Base-by-base conservation (phyloP, 2,329 filamentous ascomycete genomes). In the Epichloe baconii region DNA sequence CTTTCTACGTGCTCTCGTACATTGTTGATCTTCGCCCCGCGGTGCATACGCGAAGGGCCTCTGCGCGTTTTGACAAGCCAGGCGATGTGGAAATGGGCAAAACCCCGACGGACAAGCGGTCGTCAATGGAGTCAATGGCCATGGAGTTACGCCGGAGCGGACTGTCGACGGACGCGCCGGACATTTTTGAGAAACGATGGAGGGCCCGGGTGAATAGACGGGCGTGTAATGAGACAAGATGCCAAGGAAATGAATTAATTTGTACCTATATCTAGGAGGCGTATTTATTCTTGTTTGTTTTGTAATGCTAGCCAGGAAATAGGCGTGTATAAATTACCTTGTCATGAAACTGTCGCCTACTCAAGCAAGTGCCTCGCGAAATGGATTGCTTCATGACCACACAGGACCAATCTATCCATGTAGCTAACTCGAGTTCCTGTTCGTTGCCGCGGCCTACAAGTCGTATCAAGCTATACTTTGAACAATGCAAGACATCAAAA, bases 1-100 rank as follows among this genome's bases (percentile, higher is more conserved):
- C 86, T 49, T 85, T 90, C 62, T 97, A 95, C 70, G 76, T 94
- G 54, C 77, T 91, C 55, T 88, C 85, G 54, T 97, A 95, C 72
- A 77, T 85, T 61, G 76, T 96, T 64, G 91, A 98, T 69, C 80
- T 98, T 47, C 76, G 86, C 56, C 93, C 93, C 0, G 87, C 88
- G 11, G 73, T 85, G 2, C 73, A 77, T 55, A 85, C 81, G 11
- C 79, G 76, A 52, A 47, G 52, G 6, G 61, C 52, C 21, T 52
- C 55, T 19, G 51, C 58, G 17, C 60, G 66, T 37, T 68, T 64
- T 23, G 52, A 56, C 3, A 69, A 67, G 54, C 54, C 58, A 12
- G 53, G 48, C n/a, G 57, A 63, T 23, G 53, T 60, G 49, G 60
- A 64, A 54, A 59, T 44, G 48, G 48, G 14, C 12, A 21, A 34